These are phyloP conservation scores for Apophysomyces variabilis DNA, from an alignment of 371 early-diverging fungal genomes.

Conservation along the genomic window DNA sequence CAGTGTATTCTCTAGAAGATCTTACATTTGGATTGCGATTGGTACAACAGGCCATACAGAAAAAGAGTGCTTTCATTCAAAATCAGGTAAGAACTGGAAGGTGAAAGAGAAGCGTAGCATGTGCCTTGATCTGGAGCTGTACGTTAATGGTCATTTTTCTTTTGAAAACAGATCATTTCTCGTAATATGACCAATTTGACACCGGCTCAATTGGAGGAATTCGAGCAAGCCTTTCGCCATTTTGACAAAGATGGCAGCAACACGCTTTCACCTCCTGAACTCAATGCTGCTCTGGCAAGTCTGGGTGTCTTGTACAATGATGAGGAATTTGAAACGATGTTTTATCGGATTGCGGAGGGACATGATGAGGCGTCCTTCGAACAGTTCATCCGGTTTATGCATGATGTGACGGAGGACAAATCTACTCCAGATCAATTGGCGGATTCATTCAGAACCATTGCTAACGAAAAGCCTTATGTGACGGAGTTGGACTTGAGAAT, in stretches of 20 bases:
- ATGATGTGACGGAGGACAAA: constrained; percentile 88
- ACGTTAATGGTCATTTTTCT: too few relatives aligned
- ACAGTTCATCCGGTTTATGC: constrained; percentile 88
- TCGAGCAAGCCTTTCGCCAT: constrained; percentile 85
- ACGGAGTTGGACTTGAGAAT: constrained; percentile 74
- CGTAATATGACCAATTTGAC: constrained; percentile 91
- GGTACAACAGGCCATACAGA: constrained; percentile 77
- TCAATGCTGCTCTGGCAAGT: constrained; percentile 86
- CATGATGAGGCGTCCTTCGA: constrained; percentile 77
- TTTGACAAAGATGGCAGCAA: constrained; percentile 87
- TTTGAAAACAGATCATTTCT: constrained; percentile 68
- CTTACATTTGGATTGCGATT: constrained; percentile 84
- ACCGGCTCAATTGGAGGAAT: constrained; percentile 92
- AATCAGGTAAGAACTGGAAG: constrained; percentile 70
- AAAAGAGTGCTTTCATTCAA: constrained; percentile 90
- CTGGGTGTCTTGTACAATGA: constrained; percentile 84
- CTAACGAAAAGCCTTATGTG: constrained; percentile 83
- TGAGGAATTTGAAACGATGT: constrained; percentile 71
- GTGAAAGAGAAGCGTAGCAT: too few relatives aligned
- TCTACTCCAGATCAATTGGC: constrained; percentile 86
- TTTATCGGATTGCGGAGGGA: constrained; percentile 66
- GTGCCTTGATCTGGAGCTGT: too few relatives aligned
- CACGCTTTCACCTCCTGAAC: constrained; percentile 77
- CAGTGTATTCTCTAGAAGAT: constrained; percentile 89
- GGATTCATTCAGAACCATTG: constrained; percentile 85